These are phyloP conservation scores for Cryptosporidium meleagridis DNA, from an alignment of 169 alveolate species.

Conservation along the genomic window DNA sequence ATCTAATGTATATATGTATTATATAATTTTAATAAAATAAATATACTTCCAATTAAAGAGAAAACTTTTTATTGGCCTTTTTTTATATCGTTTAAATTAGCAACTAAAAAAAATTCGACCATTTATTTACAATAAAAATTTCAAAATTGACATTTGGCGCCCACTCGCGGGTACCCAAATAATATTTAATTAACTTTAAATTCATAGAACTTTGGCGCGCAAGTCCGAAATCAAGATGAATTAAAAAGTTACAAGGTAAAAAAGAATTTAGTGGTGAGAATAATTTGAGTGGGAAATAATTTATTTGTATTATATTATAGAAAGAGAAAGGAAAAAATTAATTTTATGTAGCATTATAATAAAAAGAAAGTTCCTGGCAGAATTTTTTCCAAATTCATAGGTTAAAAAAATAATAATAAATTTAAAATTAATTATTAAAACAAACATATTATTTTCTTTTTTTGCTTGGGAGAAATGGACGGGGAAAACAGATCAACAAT, in stretches of 20 bases:
- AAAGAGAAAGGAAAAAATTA: background rate
- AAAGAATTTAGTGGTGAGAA: background rate
- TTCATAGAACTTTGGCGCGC: background rate
- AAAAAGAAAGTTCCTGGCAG: too few species aligned
- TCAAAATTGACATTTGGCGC: constrained; percentile 31
- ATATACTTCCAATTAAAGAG: too few species aligned
- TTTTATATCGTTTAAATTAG: background rate
- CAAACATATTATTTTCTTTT: background rate
- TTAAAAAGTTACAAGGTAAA: background rate
- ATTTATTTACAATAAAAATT: background rate
- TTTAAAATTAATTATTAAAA: background rate
- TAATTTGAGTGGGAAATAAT: background rate
- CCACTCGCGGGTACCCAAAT: background rate
- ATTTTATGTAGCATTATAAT: too few species aligned
- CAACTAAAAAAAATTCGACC: background rate
- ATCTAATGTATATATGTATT: too few species aligned
- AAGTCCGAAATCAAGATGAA: too few species aligned
- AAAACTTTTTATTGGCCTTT: background rate
- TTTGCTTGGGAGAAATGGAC: background rate
- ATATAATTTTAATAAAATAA: too few species aligned
- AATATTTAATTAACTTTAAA: background rate
- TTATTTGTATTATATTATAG: background rate
- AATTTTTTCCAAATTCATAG: background rate
- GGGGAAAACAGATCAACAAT: constrained; percentile 87
- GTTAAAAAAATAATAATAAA: background rate